Evolutionary conservation across 208 protist species (phyloP).

Genomic region (Leishmania martiniquensis): DNA sequence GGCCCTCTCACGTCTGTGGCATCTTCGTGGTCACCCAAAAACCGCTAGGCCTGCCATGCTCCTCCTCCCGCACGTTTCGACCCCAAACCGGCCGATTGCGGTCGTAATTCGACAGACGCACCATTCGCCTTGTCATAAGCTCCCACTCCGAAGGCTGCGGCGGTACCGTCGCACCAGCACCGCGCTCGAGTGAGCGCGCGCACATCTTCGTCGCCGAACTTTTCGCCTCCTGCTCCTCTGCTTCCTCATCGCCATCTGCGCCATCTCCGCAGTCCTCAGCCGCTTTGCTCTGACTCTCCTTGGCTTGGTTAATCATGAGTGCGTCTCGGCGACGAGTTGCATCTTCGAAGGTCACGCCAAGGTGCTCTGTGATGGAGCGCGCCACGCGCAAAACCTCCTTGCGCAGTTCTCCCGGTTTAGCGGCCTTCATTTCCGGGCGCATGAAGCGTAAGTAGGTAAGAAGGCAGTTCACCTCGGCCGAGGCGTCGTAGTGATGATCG

Average conservation of each 20-base stretch:
- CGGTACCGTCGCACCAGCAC: background rate
- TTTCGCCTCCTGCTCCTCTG: slow-evolving; percentile 6
- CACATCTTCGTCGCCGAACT: background rate
- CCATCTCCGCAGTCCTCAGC: slow-evolving; percentile 34
- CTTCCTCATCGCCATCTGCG: slow-evolving; percentile 31
- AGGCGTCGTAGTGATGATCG: slow-evolving; percentile 95
- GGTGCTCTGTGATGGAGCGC: slow-evolving; percentile 63
- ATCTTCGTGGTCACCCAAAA: slow-evolving; percentile 85
- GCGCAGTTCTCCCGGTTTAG: slow-evolving; percentile 37
- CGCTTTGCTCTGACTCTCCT: slow-evolving; percentile 5
- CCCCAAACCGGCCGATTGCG: slow-evolving; percentile 68
- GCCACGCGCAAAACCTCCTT: slow-evolving; percentile 65
- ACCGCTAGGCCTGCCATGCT: slow-evolving; percentile 41
- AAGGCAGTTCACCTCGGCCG: slow-evolving; percentile 92
- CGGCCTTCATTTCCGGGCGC: slow-evolving; percentile 44
- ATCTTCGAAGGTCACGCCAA: slow-evolving; percentile 74
- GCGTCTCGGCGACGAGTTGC: slow-evolving; percentile 77
- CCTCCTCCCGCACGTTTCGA: slow-evolving; percentile 63
- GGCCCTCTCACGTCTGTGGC: slow-evolving; percentile 11
- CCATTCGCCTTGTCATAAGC: slow-evolving; percentile 42
- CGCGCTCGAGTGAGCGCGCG: background rate
- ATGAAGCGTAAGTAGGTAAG: slow-evolving; percentile 71
- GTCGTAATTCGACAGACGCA: slow-evolving; percentile 52
- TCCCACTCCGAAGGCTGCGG: slow-evolving; percentile 47
- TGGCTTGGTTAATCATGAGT: slow-evolving; percentile 76